A percentile compares a stretch with the other conserved stretches of the same genome.
Conservation (phyloP, 2,329 filamentous ascomycete genomes). For the Colletotrichum sojae region DNA sequence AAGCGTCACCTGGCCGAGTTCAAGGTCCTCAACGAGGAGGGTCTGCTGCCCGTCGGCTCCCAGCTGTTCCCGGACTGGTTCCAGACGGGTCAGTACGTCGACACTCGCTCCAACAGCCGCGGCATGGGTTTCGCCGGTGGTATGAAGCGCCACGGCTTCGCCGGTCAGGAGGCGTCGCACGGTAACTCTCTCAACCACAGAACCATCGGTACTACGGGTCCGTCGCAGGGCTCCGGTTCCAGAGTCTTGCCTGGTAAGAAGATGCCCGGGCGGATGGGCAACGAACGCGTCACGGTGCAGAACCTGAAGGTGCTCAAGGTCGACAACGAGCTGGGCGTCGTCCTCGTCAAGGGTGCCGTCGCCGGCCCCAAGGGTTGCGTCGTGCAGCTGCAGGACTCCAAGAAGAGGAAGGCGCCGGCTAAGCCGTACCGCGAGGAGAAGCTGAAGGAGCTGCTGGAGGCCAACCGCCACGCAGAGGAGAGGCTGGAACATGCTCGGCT, state of each 20-base stretch:
- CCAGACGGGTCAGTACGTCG: conserved; percentile 89
- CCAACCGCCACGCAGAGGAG: conserved; percentile 62
- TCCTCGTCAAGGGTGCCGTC: conserved; percentile 89
- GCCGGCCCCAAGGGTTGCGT: conserved; percentile 90
- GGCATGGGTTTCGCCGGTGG: conserved; percentile 97
- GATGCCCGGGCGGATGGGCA: conserved; percentile 97
- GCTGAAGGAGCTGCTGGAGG: conserved; percentile 58
- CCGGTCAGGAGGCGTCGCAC: conserved; percentile 91
- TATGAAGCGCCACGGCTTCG: conserved; percentile 96
- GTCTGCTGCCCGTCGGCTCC: conserved; percentile 82
- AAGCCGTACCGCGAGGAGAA: conserved; percentile 64
- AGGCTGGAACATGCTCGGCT: conserved; percentile 64
- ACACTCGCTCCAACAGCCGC: conserved; percentile 82
- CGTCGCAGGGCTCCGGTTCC: conserved; percentile 91
- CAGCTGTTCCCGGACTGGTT: conserved; percentile 92
- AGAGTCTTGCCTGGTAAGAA: conserved; percentile 96
- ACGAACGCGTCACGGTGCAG: conserved; percentile 88
- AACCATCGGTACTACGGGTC: conserved; percentile 90
- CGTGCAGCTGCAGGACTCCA: conserved; percentile 89
- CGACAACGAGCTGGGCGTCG: conserved; percentile 87
- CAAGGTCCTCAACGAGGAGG: conserved; percentile 80
- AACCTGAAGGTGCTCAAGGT: conserved; percentile 92
- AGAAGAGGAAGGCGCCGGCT: conserved; percentile 81
- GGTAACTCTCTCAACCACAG: conserved; percentile 96
- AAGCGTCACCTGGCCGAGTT: conserved; percentile 92